Percentiles rank a stretch among this genome's conserved stretches.
Conservation (phyloP, 352 stramenopile species). For the Phytophthora cryptogea region DNA sequence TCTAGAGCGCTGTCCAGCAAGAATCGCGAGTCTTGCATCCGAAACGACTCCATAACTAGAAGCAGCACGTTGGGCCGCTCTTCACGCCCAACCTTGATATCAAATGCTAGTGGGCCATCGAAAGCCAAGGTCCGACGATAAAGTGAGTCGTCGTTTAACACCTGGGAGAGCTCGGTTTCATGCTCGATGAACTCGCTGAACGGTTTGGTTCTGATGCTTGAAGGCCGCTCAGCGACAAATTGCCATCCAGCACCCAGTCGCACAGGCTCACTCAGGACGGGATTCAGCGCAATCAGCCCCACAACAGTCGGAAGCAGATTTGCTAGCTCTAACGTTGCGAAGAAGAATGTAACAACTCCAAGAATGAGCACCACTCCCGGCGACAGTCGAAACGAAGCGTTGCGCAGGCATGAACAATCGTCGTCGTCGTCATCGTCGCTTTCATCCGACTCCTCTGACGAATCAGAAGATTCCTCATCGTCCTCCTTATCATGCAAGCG, state of each 20-base stretch:
- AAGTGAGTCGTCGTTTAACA: conserved; percentile 49
- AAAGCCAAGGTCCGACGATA: conserved; percentile 55
- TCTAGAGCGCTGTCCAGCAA: conserved; percentile 28
- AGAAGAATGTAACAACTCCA: conserved; percentile 26
- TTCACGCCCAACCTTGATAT: conserved; percentile 39
- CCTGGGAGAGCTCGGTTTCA: conserved; percentile 43
- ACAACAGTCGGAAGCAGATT: conserved; percentile 51
- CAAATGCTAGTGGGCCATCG: conserved; percentile 56
- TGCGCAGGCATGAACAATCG: conserved; percentile 20
- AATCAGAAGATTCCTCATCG: conserved; percentile 19
- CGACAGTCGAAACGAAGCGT: conserved; percentile 22
- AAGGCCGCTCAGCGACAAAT: conserved; percentile 21
- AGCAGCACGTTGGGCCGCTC: conserved; percentile 68
- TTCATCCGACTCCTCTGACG: conserved; percentile 19
- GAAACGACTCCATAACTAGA: conserved; percentile 71
- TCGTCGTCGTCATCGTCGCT: conserved; percentile 24
- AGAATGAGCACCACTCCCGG: conserved; percentile 22
- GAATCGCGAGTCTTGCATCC: conserved; percentile 60
- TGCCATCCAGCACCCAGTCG: conserved; percentile 33
- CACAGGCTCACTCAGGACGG: conserved; percentile 53
- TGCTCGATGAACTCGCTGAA: conserved; percentile 54
- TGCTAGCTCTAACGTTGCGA: conserved; percentile 32
- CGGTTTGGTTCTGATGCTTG: conserved; percentile 17
- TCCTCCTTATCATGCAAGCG: conserved; percentile 24
- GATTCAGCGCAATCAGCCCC: conserved; percentile 59